Evolutionary conservation across 164 flowering plant species (phyloP), one percentile per base, ranked within the genome.

Genomic region (Berberis thunbergii): DNA sequence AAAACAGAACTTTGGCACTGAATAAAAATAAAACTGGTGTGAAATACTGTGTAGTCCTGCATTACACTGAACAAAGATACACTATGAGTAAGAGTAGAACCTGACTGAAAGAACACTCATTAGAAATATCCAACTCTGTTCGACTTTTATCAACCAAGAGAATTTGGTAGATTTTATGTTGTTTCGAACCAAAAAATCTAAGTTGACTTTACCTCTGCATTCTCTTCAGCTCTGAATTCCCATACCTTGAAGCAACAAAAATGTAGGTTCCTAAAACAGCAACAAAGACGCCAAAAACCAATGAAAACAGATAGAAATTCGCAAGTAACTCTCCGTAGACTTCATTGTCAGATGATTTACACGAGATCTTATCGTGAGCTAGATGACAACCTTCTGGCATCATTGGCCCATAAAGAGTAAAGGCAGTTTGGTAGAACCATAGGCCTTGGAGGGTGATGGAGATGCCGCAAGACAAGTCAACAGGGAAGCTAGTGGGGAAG

Each of bases 381-480:
- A 89, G 81, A 67, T 7, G 58, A 65, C 96, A 95, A 56, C 97
- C 97, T 40, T 81, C 79, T 7, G 98, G 99, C 94, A 89, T 86
- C 88, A 86, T 83, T 4, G 97, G 87, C 41, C 99, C 97, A 60
- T 87, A 95, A 4, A 95, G 96, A 56, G 87, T 80, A 75, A 91
- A 86, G 7, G 99, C 97, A 3, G 99, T 95, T 67, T 91, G 96
- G 72, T 89, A 95, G 75, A 95, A 95, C 99, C 99, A 95, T 44
- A 95, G 86, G 62, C 99, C 99, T 76, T 91, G 99, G 43, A 94
- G 87, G n/a, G 97, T 80, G 13, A 91, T 82, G 40, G 91, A 84
- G 62, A 89, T 85, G 65, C 97, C 96, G 52, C 81, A 71, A 54
- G 78, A 76, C 52, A 95, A 60, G 72, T 95, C 96, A 13, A 75